Percentiles rank a stretch among this genome's conserved stretches.
phyloP scores from a whole-genome alignment of 2,329 filamentous ascomycete genomes.

The Fusarium domesticum region DNA sequence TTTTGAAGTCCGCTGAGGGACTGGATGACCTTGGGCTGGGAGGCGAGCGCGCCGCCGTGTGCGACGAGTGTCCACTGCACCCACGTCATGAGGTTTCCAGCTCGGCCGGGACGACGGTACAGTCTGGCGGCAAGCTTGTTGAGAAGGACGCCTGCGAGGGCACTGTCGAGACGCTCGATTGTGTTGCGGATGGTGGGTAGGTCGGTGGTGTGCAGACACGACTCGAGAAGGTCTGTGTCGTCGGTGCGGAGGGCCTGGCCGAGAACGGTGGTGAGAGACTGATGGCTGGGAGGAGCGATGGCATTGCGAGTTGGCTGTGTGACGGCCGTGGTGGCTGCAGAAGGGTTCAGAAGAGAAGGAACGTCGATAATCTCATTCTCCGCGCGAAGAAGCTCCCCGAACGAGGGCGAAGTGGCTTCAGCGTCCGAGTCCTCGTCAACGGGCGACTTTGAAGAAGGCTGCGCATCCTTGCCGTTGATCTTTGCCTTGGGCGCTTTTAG shows the following conservation, averaged over 20 bases:
- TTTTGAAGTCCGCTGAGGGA: constrained; percentile 76
- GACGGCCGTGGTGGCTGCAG: constrained; percentile 29
- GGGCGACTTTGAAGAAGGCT: constrained; percentile 15
- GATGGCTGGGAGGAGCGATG: constrained; percentile 63
- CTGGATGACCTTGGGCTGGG: constrained; percentile 77
- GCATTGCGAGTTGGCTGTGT: constrained; percentile 44
- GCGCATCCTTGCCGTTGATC: constrained; percentile 27
- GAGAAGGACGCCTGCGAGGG: constrained; percentile 74
- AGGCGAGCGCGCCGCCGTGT: constrained; percentile 86
- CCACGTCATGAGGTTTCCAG: constrained; percentile 89
- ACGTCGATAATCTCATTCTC: constrained; percentile 75
- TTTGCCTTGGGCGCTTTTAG: constrained; percentile 19
- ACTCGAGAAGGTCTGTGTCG: constrained; percentile 84
- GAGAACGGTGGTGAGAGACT: constrained; percentile 88
- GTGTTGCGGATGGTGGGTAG: constrained; percentile 77
- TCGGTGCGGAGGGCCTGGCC: constrained; percentile 91
- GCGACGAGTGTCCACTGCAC: constrained; percentile 92
- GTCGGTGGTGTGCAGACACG: constrained; percentile 81
- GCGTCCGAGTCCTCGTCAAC: constrained; percentile 41
- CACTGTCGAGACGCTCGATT: constrained; percentile 84
- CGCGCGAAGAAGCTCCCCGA: constrained; percentile 80
- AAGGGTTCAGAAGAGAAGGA: constrained; percentile 52
- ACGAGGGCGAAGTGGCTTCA: constrained; percentile 62
- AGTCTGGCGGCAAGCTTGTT: constrained; percentile 83
- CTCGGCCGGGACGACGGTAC: constrained; percentile 81